Percentiles rank a stretch among this genome's conserved stretches.
Conservation (phyloP, 306 rosid species). For the Luffa acutangula region DNA sequence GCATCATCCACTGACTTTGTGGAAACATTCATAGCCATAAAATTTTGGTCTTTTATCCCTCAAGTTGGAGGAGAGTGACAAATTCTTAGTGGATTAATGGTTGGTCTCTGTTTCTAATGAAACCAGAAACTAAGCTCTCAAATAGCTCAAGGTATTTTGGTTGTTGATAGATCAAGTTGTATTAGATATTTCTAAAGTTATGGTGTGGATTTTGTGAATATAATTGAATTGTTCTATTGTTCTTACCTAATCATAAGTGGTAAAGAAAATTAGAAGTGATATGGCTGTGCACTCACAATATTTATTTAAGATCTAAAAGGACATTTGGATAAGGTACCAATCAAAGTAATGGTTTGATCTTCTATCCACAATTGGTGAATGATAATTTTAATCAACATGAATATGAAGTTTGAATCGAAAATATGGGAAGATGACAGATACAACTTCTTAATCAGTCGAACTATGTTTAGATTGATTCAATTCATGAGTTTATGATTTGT, state of each 20-base stretch:
- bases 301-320: too few species aligned
- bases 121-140: not conserved
- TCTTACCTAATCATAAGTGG: not conserved
- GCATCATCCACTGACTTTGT: not conserved
- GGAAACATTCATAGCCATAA: not conserved
- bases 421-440: too few species aligned
- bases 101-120: not conserved
- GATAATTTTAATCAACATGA: too few species aligned
- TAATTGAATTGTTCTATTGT: not conserved
- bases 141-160: not conserved
- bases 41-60: not conserved
- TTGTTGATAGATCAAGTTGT: not conserved
- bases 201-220: not conserved
- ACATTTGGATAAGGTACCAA: too few species aligned
- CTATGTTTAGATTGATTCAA: too few species aligned
- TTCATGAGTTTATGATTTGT: too few species aligned
- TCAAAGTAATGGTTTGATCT: too few species aligned
- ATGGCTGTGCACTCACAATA: too few species aligned
- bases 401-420: too few species aligned
- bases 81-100: not conserved
- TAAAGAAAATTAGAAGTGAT: not conserved
- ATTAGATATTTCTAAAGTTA: not conserved
- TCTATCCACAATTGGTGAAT: too few species aligned
- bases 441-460: too few species aligned
- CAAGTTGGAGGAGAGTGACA: not conserved